Evolutionary conservation across 331 rosid species (phyloP).

Genomic region (Malus hybrid): DNA sequence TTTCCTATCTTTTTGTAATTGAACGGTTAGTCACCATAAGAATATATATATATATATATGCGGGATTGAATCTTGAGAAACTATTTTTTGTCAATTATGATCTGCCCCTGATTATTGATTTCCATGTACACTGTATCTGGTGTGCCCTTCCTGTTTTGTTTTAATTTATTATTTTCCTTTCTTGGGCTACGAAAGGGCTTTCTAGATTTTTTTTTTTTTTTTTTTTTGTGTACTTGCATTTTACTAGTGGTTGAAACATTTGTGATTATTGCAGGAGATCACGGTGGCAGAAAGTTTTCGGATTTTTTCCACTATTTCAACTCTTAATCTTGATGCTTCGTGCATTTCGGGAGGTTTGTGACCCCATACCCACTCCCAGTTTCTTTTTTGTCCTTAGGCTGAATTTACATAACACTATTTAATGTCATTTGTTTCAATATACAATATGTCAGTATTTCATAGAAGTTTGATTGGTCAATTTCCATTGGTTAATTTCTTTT

Average conservation of each 20-base stretch:
- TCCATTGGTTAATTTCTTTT: background rate
- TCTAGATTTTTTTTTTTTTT: background rate
- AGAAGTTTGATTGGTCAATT: background rate
- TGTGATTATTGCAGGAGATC: slow-evolving; percentile 49
- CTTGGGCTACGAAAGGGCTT: background rate
- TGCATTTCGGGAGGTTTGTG: slow-evolving; percentile 50
- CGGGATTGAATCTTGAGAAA: no score
- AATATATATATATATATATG: no score
- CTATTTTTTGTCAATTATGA: background rate
- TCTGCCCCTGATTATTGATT: background rate
- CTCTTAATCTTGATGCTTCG: slow-evolving; percentile 42
- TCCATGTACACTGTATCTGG: background rate
- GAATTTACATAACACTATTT: background rate
- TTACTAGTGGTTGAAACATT: background rate
- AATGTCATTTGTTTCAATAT: background rate
- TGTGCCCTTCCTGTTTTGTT: background rate
- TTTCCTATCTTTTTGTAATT: no score
- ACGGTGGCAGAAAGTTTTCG: slow-evolving; percentile 73
- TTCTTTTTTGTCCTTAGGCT: background rate
- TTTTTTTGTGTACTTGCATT: background rate
- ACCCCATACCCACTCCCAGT: background rate
- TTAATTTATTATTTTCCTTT: background rate
- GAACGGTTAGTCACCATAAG: no score
- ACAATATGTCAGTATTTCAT: background rate
- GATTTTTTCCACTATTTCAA: slow-evolving; percentile 70